Conservation (phyloP, 2,329 filamentous ascomycete species). For the Erysiphe pulchra region DNA sequence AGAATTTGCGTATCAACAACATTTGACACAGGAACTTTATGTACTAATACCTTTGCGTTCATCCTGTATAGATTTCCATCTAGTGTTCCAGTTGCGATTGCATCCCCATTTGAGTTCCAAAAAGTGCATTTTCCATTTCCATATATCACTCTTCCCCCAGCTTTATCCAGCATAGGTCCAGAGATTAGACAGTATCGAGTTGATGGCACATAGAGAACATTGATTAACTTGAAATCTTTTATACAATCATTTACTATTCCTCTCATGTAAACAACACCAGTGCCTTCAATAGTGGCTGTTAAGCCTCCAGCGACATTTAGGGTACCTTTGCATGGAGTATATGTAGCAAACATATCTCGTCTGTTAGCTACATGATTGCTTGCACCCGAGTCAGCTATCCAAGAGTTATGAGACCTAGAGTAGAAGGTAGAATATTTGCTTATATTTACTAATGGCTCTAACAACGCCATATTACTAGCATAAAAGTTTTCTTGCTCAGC, state of each 20-base stretch:
- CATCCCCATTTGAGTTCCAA: neutral
- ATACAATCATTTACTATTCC: neutral
- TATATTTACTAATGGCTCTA: no score
- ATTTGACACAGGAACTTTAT: neutral
- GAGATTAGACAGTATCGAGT: neutral
- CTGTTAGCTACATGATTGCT: neutral
- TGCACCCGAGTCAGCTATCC: neutral
- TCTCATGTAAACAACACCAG: neutral
- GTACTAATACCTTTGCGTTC: neutral
- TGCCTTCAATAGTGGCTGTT: neutral
- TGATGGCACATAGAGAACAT: neutral
- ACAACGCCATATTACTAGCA: no score
- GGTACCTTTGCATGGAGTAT: neutral
- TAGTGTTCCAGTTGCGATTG: neutral
- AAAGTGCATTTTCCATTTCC: neutral
- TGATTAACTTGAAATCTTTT: neutral
- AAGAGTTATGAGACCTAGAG: neutral
- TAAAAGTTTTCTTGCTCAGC: no score
- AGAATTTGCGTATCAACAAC: neutral
- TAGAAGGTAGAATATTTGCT: neutral
- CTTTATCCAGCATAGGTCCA: neutral
- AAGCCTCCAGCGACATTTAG: neutral
- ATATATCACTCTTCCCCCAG: neutral
- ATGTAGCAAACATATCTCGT: neutral
- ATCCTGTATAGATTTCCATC: neutral